These are phyloP conservation scores for Geranomyces michiganensis DNA, from an alignment of 192 early-diverging fungal species.

Conservation along the genomic window DNA sequence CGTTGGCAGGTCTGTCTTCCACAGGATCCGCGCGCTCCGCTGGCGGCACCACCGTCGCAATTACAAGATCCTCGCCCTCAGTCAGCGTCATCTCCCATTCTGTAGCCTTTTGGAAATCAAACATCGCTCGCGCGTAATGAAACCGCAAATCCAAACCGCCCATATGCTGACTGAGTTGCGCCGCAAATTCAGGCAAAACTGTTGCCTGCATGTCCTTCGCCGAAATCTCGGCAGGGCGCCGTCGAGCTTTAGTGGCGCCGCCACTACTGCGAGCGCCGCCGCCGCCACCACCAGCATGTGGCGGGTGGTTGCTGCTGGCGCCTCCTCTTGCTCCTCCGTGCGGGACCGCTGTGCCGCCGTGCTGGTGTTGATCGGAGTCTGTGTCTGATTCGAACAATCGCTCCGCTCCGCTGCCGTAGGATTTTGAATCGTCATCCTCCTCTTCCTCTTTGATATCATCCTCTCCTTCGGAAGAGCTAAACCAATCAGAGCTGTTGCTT, in stretches of 20 bases:
- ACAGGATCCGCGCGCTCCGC: not conserved
- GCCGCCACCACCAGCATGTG: not conserved
- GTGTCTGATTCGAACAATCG: conserved; percentile 36
- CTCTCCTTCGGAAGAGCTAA: conserved; percentile 4
- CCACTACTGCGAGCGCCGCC: not conserved
- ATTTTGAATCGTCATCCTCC: conserved; percentile 21
- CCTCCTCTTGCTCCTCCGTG: not conserved
- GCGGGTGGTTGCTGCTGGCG: conserved; percentile 6
- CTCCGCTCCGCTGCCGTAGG: conserved; percentile 23
- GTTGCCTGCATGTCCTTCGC: not conserved
- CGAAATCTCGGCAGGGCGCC: not conserved
- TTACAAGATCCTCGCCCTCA: conserved; percentile 28
- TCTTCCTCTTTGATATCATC: not conserved
- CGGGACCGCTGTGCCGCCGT: not conserved
- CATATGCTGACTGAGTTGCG: conserved; percentile 17
- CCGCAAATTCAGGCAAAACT: conserved; percentile 12
- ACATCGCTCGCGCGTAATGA: conserved; percentile 24
- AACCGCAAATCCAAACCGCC: conserved; percentile 20
- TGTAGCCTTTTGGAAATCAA: conserved; percentile 36
- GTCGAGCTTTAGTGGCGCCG: not conserved
- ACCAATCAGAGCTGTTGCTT: conserved; percentile 13
- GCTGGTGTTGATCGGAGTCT: not conserved
- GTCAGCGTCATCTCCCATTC: conserved; percentile 39
- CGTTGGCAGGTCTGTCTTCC: not conserved
- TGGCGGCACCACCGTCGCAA: conserved; percentile 12